Evolutionary conservation across 176 grass and related monocot genomes (phyloP).

Genomic region (Eleusine indica): DNA sequence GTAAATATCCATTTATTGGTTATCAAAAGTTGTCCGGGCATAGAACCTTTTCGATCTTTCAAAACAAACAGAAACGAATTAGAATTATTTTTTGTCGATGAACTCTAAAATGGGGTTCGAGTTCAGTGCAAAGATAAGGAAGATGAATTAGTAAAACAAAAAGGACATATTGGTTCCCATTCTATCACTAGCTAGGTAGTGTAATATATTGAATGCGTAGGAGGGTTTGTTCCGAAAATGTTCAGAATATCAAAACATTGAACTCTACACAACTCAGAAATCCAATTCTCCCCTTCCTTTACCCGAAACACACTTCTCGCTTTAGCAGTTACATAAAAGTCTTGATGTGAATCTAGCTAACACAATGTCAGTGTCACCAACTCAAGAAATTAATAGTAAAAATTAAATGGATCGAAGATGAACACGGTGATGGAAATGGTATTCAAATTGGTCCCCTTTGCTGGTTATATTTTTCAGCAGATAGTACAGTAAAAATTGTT

Average conservation of each 20-base stretch:
- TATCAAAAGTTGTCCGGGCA: too few species aligned
- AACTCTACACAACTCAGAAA: not conserved
- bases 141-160: not conserved
- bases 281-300: not conserved
- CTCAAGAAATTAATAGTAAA: not conserved
- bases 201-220: not conserved
- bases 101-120: not conserved
- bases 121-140: not conserved
- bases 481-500: not conserved
- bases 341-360: not conserved
- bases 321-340: not conserved
- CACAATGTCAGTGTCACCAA: not conserved
- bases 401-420: not conserved
- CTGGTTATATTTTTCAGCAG: not conserved
- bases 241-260: not conserved
- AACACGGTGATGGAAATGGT: not conserved
- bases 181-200: not conserved
- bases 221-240: not conserved
- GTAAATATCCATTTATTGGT: not conserved
- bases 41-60: not conserved
- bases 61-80: not conserved
- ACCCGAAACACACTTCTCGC: not conserved
- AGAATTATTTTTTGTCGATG: not conserved
- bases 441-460: not conserved
- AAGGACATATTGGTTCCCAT: not conserved